A percentile compares a stretch with the other conserved stretches of the same genome.
Conservation (phyloP, 2,329 filamentous ascomycete species). For the Fusarium siculi region DNA sequence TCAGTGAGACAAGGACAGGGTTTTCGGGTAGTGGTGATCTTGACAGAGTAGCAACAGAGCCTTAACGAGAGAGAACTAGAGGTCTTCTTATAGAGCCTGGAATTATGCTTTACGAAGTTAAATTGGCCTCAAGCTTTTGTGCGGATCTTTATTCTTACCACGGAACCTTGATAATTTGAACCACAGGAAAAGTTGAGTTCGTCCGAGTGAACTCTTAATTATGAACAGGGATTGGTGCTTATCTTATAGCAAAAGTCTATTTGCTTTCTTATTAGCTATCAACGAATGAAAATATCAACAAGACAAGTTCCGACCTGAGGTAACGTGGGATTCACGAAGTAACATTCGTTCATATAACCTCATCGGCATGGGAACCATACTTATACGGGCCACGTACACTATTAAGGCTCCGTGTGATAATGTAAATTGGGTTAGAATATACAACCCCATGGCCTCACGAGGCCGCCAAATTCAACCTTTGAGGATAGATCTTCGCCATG, state of each 20-base stretch:
- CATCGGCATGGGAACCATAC: too few species aligned
- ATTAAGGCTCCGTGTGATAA: background rate
- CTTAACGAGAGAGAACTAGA: background rate
- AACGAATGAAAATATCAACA: background rate
- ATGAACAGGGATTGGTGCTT: too few species aligned
- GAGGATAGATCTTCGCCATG: background rate
- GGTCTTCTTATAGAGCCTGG: background rate
- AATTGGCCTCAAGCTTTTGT: background rate
- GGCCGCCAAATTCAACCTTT: too few species aligned
- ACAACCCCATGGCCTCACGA: background rate
- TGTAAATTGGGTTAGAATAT: too few species aligned
- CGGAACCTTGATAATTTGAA: background rate
- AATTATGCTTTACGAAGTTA: background rate
- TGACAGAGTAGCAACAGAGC: too few species aligned
- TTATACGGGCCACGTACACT: too few species aligned
- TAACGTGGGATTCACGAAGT: fast-evolving
- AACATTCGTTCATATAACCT: too few species aligned
- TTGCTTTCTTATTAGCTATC: background rate
- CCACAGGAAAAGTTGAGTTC: background rate
- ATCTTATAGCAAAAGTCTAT: too few species aligned
- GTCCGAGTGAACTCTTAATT: background rate
- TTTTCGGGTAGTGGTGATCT: background rate
- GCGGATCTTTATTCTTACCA: background rate
- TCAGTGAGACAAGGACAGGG: background rate
- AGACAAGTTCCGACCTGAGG: background rate